phyloP scores from a whole-genome alignment of 306 rosid genomes.

The Macrotyloma uniflorum region DNA sequence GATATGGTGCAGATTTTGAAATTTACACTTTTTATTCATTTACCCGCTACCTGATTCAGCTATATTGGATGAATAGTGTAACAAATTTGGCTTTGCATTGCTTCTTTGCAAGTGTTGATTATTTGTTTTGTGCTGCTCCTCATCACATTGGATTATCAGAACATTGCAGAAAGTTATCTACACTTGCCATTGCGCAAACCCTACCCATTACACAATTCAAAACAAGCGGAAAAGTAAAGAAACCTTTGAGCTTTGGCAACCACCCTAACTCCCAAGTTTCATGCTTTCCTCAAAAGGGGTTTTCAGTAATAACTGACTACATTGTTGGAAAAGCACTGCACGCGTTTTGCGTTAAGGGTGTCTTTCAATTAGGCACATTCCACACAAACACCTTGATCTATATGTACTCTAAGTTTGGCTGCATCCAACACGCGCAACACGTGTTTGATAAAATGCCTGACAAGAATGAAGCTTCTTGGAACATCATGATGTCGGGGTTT shows the following conservation, averaged over 20 bases:
- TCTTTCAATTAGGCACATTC: conserved; percentile 56
- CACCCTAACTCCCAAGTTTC: conserved; percentile 67
- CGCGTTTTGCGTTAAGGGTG: conserved; percentile 63
- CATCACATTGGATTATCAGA: conserved; percentile 21
- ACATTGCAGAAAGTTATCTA: conserved; percentile 41
- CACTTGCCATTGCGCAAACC: conserved; percentile 34
- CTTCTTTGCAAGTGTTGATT: background rate
- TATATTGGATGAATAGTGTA: background rate
- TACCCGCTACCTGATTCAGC: background rate
- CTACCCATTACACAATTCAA: conserved; percentile 14
- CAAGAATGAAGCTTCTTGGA: conserved; percentile 90
- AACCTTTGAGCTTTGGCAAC: conserved; percentile 39
- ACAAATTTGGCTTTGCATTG: background rate
- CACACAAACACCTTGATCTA: conserved; percentile 67
- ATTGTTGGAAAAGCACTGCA: conserved; percentile 69
- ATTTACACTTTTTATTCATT: too few species aligned
- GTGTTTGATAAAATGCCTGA: conserved; percentile 65
- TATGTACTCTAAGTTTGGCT: conserved; percentile 72
- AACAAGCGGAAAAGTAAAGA: conserved; percentile 55
- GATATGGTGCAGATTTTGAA: too few species aligned
- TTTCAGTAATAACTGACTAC: conserved; percentile 66
- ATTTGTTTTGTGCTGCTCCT: background rate
- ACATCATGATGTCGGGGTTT: conserved; percentile 80
- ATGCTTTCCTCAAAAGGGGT: conserved; percentile 69
- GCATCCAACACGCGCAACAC: conserved; percentile 50